phyloP scores from a whole-genome alignment of 257 asterid genomes.

The Rauvolfia tetraphylla region DNA sequence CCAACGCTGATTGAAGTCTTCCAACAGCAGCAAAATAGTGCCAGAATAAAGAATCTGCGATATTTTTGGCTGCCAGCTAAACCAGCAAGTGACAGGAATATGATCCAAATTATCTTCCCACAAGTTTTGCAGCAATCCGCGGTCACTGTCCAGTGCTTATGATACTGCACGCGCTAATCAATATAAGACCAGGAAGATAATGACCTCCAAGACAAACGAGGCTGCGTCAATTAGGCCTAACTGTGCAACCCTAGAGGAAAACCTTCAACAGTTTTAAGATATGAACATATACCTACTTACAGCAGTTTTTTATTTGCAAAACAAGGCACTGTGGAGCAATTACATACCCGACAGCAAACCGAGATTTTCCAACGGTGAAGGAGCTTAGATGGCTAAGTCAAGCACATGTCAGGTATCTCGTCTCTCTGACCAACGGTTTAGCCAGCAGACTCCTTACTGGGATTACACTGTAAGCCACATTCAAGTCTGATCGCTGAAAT shows the following conservation, averaged over 20 bases:
- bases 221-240: not conserved
- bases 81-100: no score
- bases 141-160: not conserved
- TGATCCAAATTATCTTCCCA: not conserved
- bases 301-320: not conserved
- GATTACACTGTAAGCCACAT: slow-evolving; percentile 53
- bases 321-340: not conserved
- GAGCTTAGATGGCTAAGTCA: not conserved
- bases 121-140: not conserved
- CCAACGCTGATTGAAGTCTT: not conserved
- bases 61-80: not conserved
- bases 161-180: not conserved
- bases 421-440: not conserved
- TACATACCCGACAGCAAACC: not conserved
- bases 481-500: slow-evolving; percentile 75
- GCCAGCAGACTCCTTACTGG: slow-evolving; percentile 19
- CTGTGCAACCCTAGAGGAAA: not conserved
- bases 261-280: not conserved
- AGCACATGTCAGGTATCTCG: not conserved
- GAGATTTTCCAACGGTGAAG: not conserved
- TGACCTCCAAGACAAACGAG: not conserved
- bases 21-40: no score
- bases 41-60: not conserved
- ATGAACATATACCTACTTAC: not conserved
- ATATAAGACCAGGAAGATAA: not conserved